These are phyloP conservation scores for Massospora cicadina DNA, from an alignment of 371 early-diverging fungal genomes.

Conservation along the genomic window DNA sequence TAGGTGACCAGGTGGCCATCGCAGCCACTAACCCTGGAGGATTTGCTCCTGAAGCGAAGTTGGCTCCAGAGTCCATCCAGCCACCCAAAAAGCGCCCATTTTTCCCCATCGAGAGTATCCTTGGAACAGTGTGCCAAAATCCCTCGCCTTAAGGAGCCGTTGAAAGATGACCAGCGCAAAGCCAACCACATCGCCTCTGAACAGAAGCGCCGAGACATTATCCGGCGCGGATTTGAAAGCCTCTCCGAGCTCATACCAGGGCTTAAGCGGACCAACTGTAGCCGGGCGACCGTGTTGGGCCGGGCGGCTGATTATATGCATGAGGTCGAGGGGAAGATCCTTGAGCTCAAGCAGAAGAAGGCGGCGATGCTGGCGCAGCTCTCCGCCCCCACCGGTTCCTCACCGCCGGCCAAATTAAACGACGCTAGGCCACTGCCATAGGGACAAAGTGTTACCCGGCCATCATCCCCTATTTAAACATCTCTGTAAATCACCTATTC, in stretches of 20 bases:
- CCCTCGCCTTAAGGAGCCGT: conserved; percentile 27
- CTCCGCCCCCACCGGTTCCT: not conserved
- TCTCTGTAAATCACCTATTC: no score
- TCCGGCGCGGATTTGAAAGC: conserved; percentile 62
- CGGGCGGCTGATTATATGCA: conserved; percentile 30
- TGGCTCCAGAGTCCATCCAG: not conserved
- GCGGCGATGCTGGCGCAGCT: not conserved
- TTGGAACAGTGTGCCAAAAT: no score
- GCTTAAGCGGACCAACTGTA: conserved; percentile 32
- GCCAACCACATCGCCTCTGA: conserved; percentile 90
- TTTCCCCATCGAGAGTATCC: not conserved
- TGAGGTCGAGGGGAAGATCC: not conserved
- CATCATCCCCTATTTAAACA: no score
- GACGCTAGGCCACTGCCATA: no score
- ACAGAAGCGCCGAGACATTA: conserved; percentile 75
- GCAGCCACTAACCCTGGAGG: not conserved
- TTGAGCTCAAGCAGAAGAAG: not conserved
- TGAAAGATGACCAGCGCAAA: conserved; percentile 84
- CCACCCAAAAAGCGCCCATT: not conserved
- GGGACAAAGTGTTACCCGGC: no score
- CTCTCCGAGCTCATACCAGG: conserved; percentile 65
- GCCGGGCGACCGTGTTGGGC: conserved; percentile 31
- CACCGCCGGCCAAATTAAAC: not conserved
- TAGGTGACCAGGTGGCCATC: not conserved
- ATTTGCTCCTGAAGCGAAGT: not conserved